Percentiles rank a stretch among this genome's conserved stretches.
These are phyloP conservation scores for Fistulifera solaris DNA, from an alignment of 108 stramenopile species.

Conservation along the genomic window DNA sequence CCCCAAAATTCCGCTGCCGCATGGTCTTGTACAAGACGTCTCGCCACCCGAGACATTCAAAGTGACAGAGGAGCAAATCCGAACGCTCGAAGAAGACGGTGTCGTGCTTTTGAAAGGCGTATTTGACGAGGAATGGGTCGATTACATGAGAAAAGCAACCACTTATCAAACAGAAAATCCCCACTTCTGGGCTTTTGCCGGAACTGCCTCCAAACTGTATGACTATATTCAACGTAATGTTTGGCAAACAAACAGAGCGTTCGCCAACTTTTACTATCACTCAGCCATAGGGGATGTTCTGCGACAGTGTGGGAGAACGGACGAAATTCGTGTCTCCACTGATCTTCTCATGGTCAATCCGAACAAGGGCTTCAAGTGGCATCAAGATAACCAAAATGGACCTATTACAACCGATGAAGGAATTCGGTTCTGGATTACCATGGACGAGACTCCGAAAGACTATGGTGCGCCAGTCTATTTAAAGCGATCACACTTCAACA, in stretches of 20 bases:
- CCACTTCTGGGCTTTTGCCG: slow-evolving; percentile 90
- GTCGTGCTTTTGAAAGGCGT: slow-evolving; percentile 78
- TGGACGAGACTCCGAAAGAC: slow-evolving; percentile 86
- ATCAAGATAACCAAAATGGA: slow-evolving; percentile 92
- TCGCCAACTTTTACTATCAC: slow-evolving; percentile 86
- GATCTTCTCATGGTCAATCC: slow-evolving; percentile 93
- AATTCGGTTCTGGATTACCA: slow-evolving; percentile 88
- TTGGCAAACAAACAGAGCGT: slow-evolving; percentile 87
- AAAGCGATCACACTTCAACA: slow-evolving; percentile 79
- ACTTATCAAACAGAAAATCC: slow-evolving; percentile 68
- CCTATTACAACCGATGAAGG: slow-evolving; percentile 83
- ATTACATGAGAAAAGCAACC: slow-evolving; percentile 74
- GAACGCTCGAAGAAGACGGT: slow-evolving; percentile 73
- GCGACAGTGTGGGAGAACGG: slow-evolving; percentile 71
- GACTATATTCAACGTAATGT: slow-evolving; percentile 92
- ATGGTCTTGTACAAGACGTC: slow-evolving; percentile 52
- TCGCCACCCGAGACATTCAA: slow-evolving; percentile 55
- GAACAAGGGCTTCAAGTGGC: slow-evolving; percentile 94
- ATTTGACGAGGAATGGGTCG: slow-evolving; percentile 81
- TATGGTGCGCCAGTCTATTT: slow-evolving; percentile 90
- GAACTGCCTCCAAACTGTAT: slow-evolving; percentile 84
- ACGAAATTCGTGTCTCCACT: slow-evolving; percentile 78
- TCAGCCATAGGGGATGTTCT: slow-evolving; percentile 81
- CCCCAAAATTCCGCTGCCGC: slow-evolving; percentile 59
- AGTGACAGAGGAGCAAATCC: slow-evolving; percentile 69